Evolutionary conservation across 805 yeast species (phyloP).

Genomic region (Starmerella sirachaensis): DNA sequence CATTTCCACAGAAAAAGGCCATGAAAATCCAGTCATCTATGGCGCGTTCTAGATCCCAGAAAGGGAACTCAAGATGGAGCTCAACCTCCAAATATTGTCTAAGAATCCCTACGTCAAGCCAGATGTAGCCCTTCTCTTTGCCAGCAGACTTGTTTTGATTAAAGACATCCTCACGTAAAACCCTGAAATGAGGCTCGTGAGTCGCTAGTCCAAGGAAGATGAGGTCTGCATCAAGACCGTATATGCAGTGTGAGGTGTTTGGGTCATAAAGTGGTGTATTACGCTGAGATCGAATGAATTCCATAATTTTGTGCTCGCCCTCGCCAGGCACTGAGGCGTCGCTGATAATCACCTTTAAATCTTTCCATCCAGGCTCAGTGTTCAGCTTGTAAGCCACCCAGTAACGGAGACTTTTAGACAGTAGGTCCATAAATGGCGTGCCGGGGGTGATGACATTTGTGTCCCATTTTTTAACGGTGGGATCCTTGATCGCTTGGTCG

Average conservation of each 20-base stretch:
- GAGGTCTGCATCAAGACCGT: conserved; percentile 95
- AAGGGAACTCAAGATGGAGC: conserved; percentile 49
- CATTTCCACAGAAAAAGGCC: conserved; percentile 98
- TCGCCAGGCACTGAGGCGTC: conserved; percentile 98
- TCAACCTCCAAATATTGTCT: conserved; percentile 83
- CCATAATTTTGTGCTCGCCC: conserved; percentile 98
- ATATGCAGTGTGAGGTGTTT: conserved; percentile 89
- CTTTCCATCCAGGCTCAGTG: conserved; percentile 87
- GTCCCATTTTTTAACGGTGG: conserved; percentile 78
- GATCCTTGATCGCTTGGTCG: conserved; percentile 59
- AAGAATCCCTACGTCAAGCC: conserved; percentile 81
- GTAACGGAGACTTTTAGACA: conserved; percentile 71
- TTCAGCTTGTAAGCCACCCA: conserved; percentile 87
- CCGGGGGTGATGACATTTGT: conserved; percentile 97
- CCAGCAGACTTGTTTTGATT: conserved; percentile 49
- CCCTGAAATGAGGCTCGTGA: conserved; percentile 93
- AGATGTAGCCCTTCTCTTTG: conserved; percentile 70
- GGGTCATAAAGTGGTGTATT: conserved; percentile 79
- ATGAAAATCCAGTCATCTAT: conserved; percentile 97
- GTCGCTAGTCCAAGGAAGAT: conserved; percentile 93
- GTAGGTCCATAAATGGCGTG: conserved; percentile 89
- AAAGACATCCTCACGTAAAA: conserved; percentile 91
- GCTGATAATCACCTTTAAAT: conserved; percentile 76
- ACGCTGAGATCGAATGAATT: conserved; percentile 81
- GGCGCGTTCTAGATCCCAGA: conserved; percentile 82